Conservation (phyloP, 805 yeast species). For the Kuraishia ogatae region DNA sequence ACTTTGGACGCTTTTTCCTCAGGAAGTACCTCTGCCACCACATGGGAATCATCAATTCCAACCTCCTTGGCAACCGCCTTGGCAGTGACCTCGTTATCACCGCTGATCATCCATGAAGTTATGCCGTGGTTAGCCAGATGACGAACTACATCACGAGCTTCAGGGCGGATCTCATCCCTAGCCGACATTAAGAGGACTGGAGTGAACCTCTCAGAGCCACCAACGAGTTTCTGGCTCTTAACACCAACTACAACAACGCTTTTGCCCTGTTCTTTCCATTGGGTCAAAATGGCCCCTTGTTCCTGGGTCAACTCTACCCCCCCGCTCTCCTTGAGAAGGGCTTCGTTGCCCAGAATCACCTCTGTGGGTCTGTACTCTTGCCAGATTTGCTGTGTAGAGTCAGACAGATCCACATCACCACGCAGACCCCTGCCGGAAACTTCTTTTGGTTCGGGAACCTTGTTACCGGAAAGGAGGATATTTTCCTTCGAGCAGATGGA, state of each 20-base stretch:
- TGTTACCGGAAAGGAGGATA: constrained; percentile 19
- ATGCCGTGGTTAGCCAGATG: constrained; percentile 32
- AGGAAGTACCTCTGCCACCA: constrained; percentile 67
- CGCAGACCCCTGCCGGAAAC: constrained; percentile 53
- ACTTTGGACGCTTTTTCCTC: constrained; percentile 60
- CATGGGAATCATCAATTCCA: constrained; percentile 41
- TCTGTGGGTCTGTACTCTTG: constrained; percentile 20
- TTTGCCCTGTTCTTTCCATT: constrained; percentile 58
- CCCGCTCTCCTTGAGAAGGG: constrained; percentile 39
- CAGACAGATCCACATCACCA: constrained; percentile 28
- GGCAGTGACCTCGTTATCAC: constrained; percentile 65
- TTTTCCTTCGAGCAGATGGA: constrained; percentile 8
- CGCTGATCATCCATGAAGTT: constrained; percentile 69
- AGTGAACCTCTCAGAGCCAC: constrained; percentile 21
- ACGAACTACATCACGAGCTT: constrained; percentile 42
- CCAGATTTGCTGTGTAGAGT: constrained; percentile 20
- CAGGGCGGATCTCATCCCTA: constrained; percentile 52
- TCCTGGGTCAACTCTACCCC: constrained; percentile 24
- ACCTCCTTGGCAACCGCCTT: constrained; percentile 54
- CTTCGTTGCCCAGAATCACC: constrained; percentile 54
- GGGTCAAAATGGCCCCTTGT: constrained; percentile 25
- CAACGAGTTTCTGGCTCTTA: constrained; percentile 18
- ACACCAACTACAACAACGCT: constrained; percentile 53
- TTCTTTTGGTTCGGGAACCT: constrained; percentile 39
- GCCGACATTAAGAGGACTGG: constrained; percentile 45